These are phyloP conservation scores for Yamadazyma phyllophila DNA, from an alignment of 805 yeast genomes.

Conservation along the genomic window DNA sequence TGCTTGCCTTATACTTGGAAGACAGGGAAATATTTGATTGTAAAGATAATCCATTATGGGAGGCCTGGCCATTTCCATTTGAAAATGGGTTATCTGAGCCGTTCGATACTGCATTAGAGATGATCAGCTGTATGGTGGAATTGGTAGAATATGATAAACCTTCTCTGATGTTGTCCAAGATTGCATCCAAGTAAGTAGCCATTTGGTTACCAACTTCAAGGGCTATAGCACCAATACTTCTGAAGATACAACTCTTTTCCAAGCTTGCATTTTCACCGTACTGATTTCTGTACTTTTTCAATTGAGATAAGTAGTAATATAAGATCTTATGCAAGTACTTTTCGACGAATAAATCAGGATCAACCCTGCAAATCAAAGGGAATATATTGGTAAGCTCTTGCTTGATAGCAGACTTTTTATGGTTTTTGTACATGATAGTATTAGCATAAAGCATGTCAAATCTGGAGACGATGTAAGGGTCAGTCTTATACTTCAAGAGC, in stretches of 20 bases:
- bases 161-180: constrained; percentile 79
- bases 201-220: constrained; percentile 77
- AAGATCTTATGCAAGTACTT: constrained; percentile 78
- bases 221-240: constrained; percentile 83
- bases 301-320: constrained; percentile 70
- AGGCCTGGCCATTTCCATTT: constrained; percentile 11
- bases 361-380: constrained; percentile 79
- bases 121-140: constrained; percentile 37
- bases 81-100: constrained; percentile 15
- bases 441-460: constrained; percentile 77
- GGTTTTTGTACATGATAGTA: constrained; percentile 70
- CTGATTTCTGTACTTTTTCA: constrained; percentile 60
- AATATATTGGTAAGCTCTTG: constrained; percentile 81
- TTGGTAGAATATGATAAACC: constrained; percentile 51
- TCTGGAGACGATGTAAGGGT: constrained; percentile 66
- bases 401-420: constrained; percentile 70
- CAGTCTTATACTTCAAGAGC: constrained; percentile 62
- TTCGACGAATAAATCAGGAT: constrained; percentile 71
- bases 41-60: constrained; percentile 21
- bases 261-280: constrained; percentile 36
- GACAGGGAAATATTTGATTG: constrained; percentile 31
- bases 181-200: constrained; percentile 83
- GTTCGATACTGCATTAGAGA: constrained; percentile 38
- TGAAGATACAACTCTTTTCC: constrained; percentile 74
- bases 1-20: constrained; percentile 51